A percentile compares a stretch with the other conserved stretches of the same genome.
phyloP scores from a whole-genome alignment of 2,329 filamentous ascomycete species.

The Fusarium lyarnte region DNA sequence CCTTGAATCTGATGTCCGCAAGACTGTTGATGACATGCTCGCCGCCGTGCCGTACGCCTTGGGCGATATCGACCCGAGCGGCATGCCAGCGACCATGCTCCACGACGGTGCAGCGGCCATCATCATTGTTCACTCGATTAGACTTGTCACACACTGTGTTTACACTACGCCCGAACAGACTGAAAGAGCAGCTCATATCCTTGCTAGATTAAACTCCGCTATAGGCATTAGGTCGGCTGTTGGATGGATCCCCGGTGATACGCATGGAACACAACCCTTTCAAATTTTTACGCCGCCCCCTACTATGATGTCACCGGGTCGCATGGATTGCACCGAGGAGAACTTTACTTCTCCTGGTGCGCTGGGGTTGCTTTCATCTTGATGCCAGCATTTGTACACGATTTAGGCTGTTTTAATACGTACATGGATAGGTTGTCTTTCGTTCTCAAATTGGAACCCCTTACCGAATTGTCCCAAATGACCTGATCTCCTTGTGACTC shows the following conservation, averaged over 20 bases:
- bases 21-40: conserved; percentile 47
- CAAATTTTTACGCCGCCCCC: neutral
- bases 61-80: conserved; percentile 41
- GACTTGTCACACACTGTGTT: conserved; percentile 45
- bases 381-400: neutral
- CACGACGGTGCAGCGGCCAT: conserved; percentile 47
- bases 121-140: conserved; percentile 45
- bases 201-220: conserved; percentile 41
- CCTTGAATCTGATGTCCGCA: conserved; percentile 38
- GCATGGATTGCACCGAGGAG: neutral
- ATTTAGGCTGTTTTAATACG: neutral
- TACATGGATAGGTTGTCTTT: neutral
- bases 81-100: conserved; percentile 32
- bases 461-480: neutral
- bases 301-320: neutral
- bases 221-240: conserved; percentile 46
- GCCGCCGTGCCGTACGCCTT: conserved; percentile 46
- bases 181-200: conserved; percentile 31
- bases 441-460: neutral
- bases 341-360: neutral
- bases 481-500: neutral
- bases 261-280: neutral
- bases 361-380: neutral
- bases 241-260: conserved; percentile 1
- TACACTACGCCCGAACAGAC: conserved; percentile 41